Evolutionary conservation across 1,284 basidiomycete genomes (phyloP).

Genomic region (Xerocomus cyaneibrunnescens): DNA sequence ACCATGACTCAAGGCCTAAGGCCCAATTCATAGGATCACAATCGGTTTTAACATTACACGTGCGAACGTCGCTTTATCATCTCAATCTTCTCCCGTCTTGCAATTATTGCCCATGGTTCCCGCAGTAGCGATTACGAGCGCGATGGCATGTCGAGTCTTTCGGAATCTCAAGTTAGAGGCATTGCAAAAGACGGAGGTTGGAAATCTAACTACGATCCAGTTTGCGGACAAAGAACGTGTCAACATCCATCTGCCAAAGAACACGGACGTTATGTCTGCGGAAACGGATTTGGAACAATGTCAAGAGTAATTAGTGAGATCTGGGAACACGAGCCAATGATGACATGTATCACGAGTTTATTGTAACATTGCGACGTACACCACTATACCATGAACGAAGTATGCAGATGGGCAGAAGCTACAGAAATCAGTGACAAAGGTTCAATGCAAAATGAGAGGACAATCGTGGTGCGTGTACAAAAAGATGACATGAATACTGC

Average conservation of each 20-base stretch:
- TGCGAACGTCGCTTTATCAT: neutral
- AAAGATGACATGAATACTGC: constrained; percentile 2
- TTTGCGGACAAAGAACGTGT: constrained; percentile 14
- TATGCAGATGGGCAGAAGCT: neutral
- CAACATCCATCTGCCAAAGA: constrained; percentile 2
- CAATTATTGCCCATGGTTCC: constrained; percentile 21
- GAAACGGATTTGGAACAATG: constrained; percentile 5
- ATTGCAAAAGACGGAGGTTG: constrained; percentile 7
- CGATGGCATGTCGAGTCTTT: constrained; percentile 37
- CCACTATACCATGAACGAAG: neutral
- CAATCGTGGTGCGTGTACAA: neutral
- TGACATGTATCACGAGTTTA: neutral
- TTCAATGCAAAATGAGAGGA: constrained; percentile 21
- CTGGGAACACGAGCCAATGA: neutral
- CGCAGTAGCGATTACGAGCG: constrained; percentile 29
- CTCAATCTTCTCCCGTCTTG: constrained; percentile 12
- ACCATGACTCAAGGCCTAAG: neutral
- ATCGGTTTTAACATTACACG: constrained; percentile 21
- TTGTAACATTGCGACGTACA: neutral
- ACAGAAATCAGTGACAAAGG: constrained; percentile 4
- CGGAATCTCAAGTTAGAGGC: constrained; percentile 33
- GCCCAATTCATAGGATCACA: constrained; percentile 19
- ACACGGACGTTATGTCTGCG: neutral
- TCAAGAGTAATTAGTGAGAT: neutral
- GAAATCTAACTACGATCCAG: constrained; percentile 17